Base-by-base conservation (phyloP, 164 flowering plant genomes). In the Aristolochia contorta region DNA sequence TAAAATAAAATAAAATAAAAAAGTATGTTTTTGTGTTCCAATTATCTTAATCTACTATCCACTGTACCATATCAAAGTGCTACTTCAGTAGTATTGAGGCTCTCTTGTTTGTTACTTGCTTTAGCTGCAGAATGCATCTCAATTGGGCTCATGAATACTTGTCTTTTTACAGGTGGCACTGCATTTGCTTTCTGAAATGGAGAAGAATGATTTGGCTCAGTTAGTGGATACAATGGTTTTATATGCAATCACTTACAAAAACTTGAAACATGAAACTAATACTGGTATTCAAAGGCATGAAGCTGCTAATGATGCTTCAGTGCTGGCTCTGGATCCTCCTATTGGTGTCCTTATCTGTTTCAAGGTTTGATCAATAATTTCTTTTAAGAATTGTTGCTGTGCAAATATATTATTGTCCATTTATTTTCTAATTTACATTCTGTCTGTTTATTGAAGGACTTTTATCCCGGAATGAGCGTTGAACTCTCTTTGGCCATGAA, bases 201-300 rank as follows among this genome's bases (percentile, higher is more conserved):
- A 91, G 76, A 88, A 80, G 74, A 67, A 67, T 58, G 79, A 77
- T 63, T 56, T 90, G 66, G 69, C 68, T 70, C 81, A 88, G 61
- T 68, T 94, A 64, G 88, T 94, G 56, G 78, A 75, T 71, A 75
- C 70, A 13, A 91, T 94, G 99, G 83, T 84, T 30, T 80, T 91
- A 10, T 88, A 85, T 79, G 76, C 89, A 16, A 57, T 89, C 56
- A 81, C 95, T 20, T 91, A 88, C 68, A 91, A 85, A 81, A 80
- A 72, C 67, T 59, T 64, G 61, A 86, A 84, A 71, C 32, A 73
- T 43, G 81, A 79, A 64, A 61, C 74, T 60, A 68, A 56, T 59
- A 57, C 75, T 41, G 59, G 63, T 66, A 74, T 56, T 57, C 71
- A 41, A 47, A 73, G 65, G 65, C 67, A 78, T 60, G 91, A 82